Conservation (phyloP, 805 yeast species). For the Kazachstania bromeliacearum region DNA sequence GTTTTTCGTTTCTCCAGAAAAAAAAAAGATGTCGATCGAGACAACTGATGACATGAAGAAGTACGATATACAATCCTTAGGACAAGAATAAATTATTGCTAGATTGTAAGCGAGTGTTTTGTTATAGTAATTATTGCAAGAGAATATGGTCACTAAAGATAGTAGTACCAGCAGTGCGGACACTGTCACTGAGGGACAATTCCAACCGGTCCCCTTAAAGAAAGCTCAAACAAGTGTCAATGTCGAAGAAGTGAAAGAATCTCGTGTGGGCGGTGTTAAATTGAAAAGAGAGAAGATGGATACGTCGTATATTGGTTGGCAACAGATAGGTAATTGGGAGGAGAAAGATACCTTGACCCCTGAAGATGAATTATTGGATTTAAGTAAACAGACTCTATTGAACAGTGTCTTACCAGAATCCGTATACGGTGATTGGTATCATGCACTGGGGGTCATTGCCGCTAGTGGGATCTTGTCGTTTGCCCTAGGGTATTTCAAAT, state of each 20-base stretch:
- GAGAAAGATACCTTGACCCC: conserved; percentile 51
- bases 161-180: neutral
- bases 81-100: neutral
- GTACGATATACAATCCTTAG: neutral
- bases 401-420: conserved; percentile 68
- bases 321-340: conserved; percentile 84
- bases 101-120: neutral
- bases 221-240: conserved; percentile 11
- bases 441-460: conserved; percentile 64
- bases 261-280: conserved; percentile 11
- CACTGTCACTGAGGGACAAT: conserved; percentile 1
- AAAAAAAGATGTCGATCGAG: too few species aligned
- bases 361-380: conserved; percentile 66
- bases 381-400: conserved; percentile 61
- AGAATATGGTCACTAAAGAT: neutral
- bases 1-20: too few species aligned
- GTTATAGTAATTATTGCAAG: neutral
- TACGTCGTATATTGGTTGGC: conserved; percentile 85
- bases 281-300: conserved; percentile 18
- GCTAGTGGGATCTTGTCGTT: conserved; percentile 66
- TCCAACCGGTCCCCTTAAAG: neutral
- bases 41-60: too few species aligned
- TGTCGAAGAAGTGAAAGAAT: conserved; percentile 16
- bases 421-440: conserved; percentile 94
- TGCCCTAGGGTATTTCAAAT: conserved; percentile 65